phyloP scores from a whole-genome alignment of 75 land plant species.

The Pinus taeda region DNA sequence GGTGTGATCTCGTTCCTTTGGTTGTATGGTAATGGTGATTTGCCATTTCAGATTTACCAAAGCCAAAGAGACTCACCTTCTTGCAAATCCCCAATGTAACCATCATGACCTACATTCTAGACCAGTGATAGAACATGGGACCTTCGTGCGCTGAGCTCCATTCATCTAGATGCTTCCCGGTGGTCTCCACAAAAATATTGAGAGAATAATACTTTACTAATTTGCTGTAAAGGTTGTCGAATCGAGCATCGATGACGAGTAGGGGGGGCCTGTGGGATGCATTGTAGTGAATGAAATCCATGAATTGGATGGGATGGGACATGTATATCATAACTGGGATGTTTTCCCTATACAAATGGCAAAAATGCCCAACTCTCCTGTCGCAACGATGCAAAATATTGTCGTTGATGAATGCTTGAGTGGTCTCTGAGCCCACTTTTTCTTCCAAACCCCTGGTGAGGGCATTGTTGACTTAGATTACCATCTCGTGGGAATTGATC shows the following conservation, averaged over 20 bases:
- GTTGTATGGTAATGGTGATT: constrained; percentile 87
- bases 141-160: constrained; percentile 65
- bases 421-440: constrained; percentile 65
- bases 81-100: constrained; percentile 76
- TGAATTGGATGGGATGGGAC: constrained; percentile 66
- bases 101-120: constrained; percentile 84
- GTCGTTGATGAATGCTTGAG: constrained; percentile 72
- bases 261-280: constrained; percentile 47
- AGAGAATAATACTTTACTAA: constrained; percentile 80
- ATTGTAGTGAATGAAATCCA: constrained; percentile 56
- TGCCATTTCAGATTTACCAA: constrained; percentile 55
- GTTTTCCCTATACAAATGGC: constrained; percentile 58
- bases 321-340: constrained; percentile 75
- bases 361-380: constrained; percentile 47
- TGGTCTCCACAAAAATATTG: constrained; percentile 49
- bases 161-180: constrained; percentile 38
- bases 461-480: constrained; percentile 81
- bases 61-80: constrained; percentile 76
- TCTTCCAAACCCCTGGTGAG: constrained; percentile 25
- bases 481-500: constrained; percentile 75
- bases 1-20: constrained; percentile 68
- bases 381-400: constrained; percentile 69
- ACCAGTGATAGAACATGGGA: constrained; percentile 69
- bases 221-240: constrained; percentile 27
- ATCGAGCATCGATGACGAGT: constrained; percentile 32